Base-by-base conservation (phyloP, 2,329 filamentous ascomycete genomes). In the Septoria petroselini region DNA sequence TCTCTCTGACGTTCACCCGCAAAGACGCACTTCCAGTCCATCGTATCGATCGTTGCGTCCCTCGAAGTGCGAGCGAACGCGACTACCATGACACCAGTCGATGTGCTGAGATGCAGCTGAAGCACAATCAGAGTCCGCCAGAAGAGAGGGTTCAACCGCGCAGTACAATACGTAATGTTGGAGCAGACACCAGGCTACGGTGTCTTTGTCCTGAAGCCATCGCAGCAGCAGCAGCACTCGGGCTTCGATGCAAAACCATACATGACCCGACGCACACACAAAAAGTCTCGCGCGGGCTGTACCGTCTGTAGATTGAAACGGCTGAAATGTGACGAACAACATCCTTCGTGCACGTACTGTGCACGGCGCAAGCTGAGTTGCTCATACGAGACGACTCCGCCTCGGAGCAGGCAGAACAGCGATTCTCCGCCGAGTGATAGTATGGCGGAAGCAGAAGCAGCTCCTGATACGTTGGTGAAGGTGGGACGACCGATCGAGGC, bases 281-380 rank as follows among this genome's bases (percentile, higher is more conserved):
- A 42, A 38, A 57, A 52, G 48, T 57, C 55, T 27, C 55, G 55
- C 11, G 49, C 47, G 8, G 54, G 54, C 15, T 57, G 54, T 40
- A 30, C 42, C 3, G 35, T 38, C 8, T 57, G 54, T 44, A 55
- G 49, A 27, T 23, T 38, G 25, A 57, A 57, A 42, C 48, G 55
- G 48, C 35, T 53, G 12, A 49, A 49, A 29, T 53, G 51, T 27
- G 51, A 53, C 39, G 51, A 53, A 31, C 37, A 40, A 33, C 30
- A 30, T 7, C 51, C 51, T 2, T 14, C 33, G 3, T 50, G 51
- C 31, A 46, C 41, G 12, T 39, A 33, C 8, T 53, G 51, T 41
- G 38, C 27, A 17, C 41, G 47, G 11, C 27, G 39, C 11, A 27
- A 40, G 14, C 9, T 53, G 11, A 14, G 42, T 11, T 50, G 42